These are phyloP conservation scores for Acorus calamus DNA, from an alignment of 106 monocot species.

Conservation along the genomic window DNA sequence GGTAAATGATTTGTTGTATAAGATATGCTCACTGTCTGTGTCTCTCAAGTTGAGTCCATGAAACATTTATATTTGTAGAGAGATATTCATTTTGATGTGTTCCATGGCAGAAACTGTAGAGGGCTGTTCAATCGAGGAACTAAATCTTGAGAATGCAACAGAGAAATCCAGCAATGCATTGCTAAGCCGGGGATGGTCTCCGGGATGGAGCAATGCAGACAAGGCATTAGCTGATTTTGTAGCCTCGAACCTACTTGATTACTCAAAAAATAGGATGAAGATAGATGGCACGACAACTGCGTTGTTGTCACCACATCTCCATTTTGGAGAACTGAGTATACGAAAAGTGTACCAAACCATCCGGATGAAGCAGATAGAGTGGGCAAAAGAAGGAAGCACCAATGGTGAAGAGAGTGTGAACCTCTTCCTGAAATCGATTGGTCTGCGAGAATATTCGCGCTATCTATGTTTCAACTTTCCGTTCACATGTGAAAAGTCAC, in stretches of 20 bases:
- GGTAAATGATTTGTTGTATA: not conserved
- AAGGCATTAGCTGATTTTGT: slow-evolving; percentile 58
- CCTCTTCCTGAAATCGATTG: slow-evolving; percentile 67
- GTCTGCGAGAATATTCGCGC: slow-evolving; percentile 84
- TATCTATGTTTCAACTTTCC: slow-evolving; percentile 94
- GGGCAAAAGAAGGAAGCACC: slow-evolving; percentile 50
- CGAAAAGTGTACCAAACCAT: slow-evolving; percentile 59
- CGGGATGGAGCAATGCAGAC: slow-evolving; percentile 79
- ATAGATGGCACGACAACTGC: slow-evolving; percentile 58
- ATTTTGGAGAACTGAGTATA: slow-evolving; percentile 83
- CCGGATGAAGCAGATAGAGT: slow-evolving; percentile 60
- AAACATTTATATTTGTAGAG: no score
- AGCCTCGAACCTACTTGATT: slow-evolving; percentile 27
- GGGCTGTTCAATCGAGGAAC: slow-evolving; percentile 59
- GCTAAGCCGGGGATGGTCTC: slow-evolving; percentile 73
- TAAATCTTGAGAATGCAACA: slow-evolving; percentile 66
- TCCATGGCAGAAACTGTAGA: slow-evolving; percentile 36
- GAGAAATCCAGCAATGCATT: slow-evolving; percentile 84
- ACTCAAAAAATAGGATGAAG: slow-evolving; percentile 55
- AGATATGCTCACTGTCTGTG: not conserved
- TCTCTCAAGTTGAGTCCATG: no score
- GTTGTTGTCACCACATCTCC: slow-evolving; percentile 78
- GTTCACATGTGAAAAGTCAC: slow-evolving; percentile 65
- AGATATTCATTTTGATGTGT: not conserved
- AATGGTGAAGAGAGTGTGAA: slow-evolving; percentile 48